Conservation (phyloP, 352 stramenopile genomes). For the Globisporangium heterothallicum region DNA sequence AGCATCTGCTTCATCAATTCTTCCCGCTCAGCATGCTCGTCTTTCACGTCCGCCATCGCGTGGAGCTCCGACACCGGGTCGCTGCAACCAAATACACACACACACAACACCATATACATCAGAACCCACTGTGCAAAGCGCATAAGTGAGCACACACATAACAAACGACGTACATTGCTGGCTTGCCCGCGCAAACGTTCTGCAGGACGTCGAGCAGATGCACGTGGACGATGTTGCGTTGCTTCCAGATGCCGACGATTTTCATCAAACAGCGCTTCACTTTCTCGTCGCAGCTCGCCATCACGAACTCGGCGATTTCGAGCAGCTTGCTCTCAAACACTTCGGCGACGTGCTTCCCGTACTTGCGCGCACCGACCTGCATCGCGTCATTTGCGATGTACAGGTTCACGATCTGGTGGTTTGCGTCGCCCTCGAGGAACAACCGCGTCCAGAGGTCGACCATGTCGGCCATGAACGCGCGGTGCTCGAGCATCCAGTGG, state of each 20-base stretch:
- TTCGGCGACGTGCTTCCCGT: slow-evolving; percentile 59
- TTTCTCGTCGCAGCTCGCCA: slow-evolving; percentile 65
- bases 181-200: slow-evolving; percentile 71
- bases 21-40: slow-evolving; percentile 23
- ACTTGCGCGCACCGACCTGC: slow-evolving; percentile 80
- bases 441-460: slow-evolving; percentile 52
- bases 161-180: slow-evolving; percentile 41
- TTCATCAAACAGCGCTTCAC: slow-evolving; percentile 84
- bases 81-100: slow-evolving; percentile 16
- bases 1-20: slow-evolving; percentile 33
- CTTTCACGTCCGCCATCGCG: slow-evolving; percentile 11
- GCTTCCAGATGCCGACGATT: slow-evolving; percentile 83
- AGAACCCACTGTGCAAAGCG: neutral
- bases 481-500: slow-evolving; percentile 70
- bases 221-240: slow-evolving; percentile 55
- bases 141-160: too few species aligned
- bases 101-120: slow-evolving; percentile 5
- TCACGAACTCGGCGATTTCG: slow-evolving; percentile 54
- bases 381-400: slow-evolving; percentile 86
- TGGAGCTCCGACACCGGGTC: slow-evolving; percentile 22
- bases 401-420: slow-evolving; percentile 77
- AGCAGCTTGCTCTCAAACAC: slow-evolving; percentile 58
- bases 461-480: slow-evolving; percentile 52
- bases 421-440: slow-evolving; percentile 37
- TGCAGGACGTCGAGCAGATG: slow-evolving; percentile 55